A percentile compares a stretch with the other conserved stretches of the same genome.
Conservation (phyloP, 129 eudicot genomes). For the Solidago caesia region DNA sequence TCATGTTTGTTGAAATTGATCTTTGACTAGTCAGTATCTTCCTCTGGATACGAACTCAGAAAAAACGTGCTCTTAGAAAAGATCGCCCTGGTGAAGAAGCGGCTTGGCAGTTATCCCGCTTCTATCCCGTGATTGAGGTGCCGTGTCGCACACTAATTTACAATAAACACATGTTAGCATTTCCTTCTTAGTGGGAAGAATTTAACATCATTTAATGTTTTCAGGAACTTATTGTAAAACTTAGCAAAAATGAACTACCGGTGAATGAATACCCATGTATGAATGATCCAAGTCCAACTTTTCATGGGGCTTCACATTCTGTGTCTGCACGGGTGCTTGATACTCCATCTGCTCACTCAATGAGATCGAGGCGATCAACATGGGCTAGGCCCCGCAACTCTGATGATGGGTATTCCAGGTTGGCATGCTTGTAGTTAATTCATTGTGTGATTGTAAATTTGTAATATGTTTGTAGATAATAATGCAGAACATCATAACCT, state of each 20-base stretch:
- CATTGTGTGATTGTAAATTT: neutral
- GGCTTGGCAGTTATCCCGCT: constrained; percentile 83
- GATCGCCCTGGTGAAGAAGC: constrained; percentile 77
- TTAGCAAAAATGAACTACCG: constrained; percentile 72
- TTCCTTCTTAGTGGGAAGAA: neutral
- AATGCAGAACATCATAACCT: neutral
- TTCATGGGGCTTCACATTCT: constrained; percentile 61
- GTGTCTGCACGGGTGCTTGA: constrained; percentile 46
- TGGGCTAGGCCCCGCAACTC: constrained; percentile 82
- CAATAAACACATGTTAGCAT: neutral
- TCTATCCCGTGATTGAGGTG: constrained; percentile 94
- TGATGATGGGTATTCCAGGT: constrained; percentile 92
- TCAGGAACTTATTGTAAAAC: constrained; percentile 86
- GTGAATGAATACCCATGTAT: constrained; percentile 84
- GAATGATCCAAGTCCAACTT: constrained; percentile 89
- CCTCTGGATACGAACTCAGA: constrained; percentile 38
- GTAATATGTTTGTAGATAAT: neutral
- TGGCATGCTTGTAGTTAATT: neutral
- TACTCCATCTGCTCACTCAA: constrained; percentile 61
- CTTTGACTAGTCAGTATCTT: neutral
- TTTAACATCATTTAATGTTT: constrained; percentile 2
- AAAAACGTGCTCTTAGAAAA: constrained; percentile 66
- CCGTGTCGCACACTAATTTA: neutral
- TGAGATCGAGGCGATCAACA: constrained; percentile 73
- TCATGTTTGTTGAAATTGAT: constrained; percentile 21